Evolutionary conservation across 208 protist genomes (phyloP).

Genomic region (Angomonas ambiguus): DNA sequence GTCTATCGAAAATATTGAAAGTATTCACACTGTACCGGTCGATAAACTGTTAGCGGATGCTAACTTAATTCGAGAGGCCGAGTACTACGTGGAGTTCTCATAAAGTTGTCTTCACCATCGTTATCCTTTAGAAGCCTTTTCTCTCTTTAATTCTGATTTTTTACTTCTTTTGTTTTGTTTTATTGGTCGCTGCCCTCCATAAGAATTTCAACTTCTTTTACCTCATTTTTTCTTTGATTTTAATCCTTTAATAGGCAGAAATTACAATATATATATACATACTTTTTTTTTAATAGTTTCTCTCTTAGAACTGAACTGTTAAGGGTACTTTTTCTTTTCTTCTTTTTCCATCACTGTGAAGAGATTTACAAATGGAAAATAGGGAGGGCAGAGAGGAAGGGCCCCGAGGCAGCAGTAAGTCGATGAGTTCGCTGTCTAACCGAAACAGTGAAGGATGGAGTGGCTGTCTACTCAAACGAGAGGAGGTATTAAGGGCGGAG

Average conservation of each 20-base stretch:
- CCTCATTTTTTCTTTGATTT: no score
- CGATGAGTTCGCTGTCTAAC: no score
- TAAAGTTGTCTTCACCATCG: not conserved
- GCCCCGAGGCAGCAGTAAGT: no score
- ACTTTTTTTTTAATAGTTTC: not conserved
- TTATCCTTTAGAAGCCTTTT: not conserved
- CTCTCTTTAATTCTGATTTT: not conserved
- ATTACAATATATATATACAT: not conserved
- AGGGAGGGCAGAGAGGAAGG: no score
- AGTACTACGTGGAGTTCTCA: constrained; percentile 17
- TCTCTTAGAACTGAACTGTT: not conserved
- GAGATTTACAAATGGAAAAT: no score
- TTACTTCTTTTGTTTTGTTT: not conserved
- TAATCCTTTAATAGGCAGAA: not conserved
- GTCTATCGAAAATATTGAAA: not conserved
- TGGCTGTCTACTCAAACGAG: not conserved
- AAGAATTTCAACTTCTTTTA: no score
- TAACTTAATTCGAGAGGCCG: constrained; percentile 19
- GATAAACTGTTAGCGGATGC: not conserved
- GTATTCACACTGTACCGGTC: not conserved
- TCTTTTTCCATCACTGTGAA: no score
- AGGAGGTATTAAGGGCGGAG: not conserved
- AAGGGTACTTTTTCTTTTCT: no score
- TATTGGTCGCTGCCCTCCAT: no score
- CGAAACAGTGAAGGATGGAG: no score